phyloP scores from a whole-genome alignment of 2,329 filamentous ascomycete species.

The Monosporascus ibericus region DNA sequence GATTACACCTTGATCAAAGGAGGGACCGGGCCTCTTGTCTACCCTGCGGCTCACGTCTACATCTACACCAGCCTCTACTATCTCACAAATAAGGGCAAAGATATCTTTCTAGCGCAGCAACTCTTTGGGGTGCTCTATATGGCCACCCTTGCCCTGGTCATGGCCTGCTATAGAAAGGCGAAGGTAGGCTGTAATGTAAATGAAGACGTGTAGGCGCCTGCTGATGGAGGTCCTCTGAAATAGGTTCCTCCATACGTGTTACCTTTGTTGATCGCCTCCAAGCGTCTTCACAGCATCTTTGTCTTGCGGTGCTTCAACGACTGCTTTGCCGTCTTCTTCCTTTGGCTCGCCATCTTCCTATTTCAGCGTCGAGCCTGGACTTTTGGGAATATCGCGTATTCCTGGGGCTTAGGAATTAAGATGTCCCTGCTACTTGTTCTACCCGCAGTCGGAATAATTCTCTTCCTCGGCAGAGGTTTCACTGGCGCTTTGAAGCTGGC shows the following conservation, averaged over 20 bases:
- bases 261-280: slow-evolving; percentile 79
- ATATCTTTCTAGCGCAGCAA: slow-evolving; percentile 77
- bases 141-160: slow-evolving; percentile 65
- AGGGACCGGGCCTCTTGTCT: slow-evolving; percentile 87
- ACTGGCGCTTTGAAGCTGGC: slow-evolving; percentile 60
- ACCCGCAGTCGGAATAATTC: slow-evolving; percentile 71
- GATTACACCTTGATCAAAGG: slow-evolving; percentile 84
- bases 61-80: slow-evolving; percentile 76
- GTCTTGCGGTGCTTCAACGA: slow-evolving; percentile 94
- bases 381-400: slow-evolving; percentile 65
- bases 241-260: slow-evolving; percentile 83
- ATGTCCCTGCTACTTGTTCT: slow-evolving; percentile 84
- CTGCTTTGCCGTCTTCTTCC: slow-evolving; percentile 75
- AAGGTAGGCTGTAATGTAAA: slow-evolving; percentile 42
- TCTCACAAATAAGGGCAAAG: slow-evolving; percentile 66
- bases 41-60: slow-evolving; percentile 91
- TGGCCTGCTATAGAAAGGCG: slow-evolving; percentile 73
- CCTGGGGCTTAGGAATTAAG: slow-evolving; percentile 81
- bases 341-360: slow-evolving; percentile 75
- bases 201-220: background rate
- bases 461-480: slow-evolving; percentile 69
- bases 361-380: slow-evolving; percentile 73
- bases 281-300: slow-evolving; percentile 90
- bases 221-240: slow-evolving; percentile 3
- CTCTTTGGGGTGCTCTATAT: slow-evolving; percentile 80